Evolutionary conservation across 2,329 filamentous ascomycete species (phyloP), one percentile per base, ranked within the genome.

Genomic region (Fusarium tjaetaba): DNA sequence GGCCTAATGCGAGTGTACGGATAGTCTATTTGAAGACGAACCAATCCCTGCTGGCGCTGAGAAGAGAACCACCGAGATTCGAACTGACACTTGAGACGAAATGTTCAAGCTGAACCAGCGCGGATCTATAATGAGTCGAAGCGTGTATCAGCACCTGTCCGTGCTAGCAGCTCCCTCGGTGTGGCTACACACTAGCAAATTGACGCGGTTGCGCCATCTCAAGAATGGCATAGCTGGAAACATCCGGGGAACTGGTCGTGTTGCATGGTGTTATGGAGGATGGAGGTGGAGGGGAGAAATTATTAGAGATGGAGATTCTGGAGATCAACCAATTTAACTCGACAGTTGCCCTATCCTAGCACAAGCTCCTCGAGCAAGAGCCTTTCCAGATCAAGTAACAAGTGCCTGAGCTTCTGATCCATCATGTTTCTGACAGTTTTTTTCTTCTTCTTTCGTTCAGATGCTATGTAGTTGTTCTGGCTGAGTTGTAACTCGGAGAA

Each of bases 51-150:
- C 72, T 74, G 65, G 20, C 42, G n/a, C 55, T 39, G 38, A 69
- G 61, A 52, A 60, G 38, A 69, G 61, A 56, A 57, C 38, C 68
- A 55, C 71, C 57, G 71, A 74, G 61, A 60, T 58, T 74, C 36
- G 28, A 69, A 43, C 49, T 59, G 68, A 70, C 57, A 77, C 73
- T 73, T 72, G 73, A 77, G 75, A 77, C 72, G 75, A 77, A 76
- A 72, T 61, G 55, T 57, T 42, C 32, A 60, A 77, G 73, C 59
- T 75, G 70, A 67, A 61, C 61, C 72, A 74, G 61, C 59, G 70
- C 61, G 72, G 73, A 77, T 77, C 73, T 77, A 59, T 61, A 49
- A 66, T 53, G 73, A 76, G 65, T 77, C 75, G 73, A 73, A 68
- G 75, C 75, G 63, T 73, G 72, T 75, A 72, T 74, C 72, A 74